Percentiles rank a stretch among this genome's conserved stretches.
phyloP scores from a whole-genome alignment of 1,284 basidiomycete genomes.

The Tilletiaria anomala region DNA sequence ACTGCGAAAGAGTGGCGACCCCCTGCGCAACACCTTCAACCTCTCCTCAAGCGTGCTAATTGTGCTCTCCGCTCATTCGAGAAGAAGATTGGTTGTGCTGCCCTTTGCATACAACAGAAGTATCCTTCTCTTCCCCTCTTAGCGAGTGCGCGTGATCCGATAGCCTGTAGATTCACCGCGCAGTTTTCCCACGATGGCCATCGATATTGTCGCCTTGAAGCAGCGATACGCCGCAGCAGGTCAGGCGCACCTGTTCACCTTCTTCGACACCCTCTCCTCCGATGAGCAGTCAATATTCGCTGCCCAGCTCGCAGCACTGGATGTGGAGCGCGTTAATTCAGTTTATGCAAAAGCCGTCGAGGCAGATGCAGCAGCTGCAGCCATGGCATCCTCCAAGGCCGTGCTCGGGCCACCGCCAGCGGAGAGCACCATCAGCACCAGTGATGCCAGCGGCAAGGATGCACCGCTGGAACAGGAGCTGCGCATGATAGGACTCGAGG shows the following conservation, averaged over 20 bases:
- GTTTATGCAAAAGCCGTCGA: slow-evolving; percentile 65
- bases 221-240: slow-evolving; percentile 50
- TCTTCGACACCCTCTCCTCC: slow-evolving; percentile 61
- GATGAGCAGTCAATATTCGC: slow-evolving; percentile 54
- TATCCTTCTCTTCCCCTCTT: too few relatives aligned
- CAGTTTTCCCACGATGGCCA: too few relatives aligned
- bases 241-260: slow-evolving; percentile 76
- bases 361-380: slow-evolving; percentile 49
- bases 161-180: too few relatives aligned
- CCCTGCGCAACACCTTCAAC: too few relatives aligned
- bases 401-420: slow-evolving; percentile 20
- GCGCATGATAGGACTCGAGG: slow-evolving; percentile 56
- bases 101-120: too few relatives aligned
- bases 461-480: slow-evolving; percentile 45
- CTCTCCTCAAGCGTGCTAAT: too few relatives aligned
- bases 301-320: slow-evolving; percentile 62
- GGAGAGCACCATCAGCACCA: slow-evolving; percentile 18
- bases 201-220: slow-evolving; percentile 6
- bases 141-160: too few relatives aligned
- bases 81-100: too few relatives aligned
- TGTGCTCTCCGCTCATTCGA: too few relatives aligned
- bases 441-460: slow-evolving; percentile 13
- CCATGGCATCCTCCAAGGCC: slow-evolving; percentile 43
- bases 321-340: slow-evolving; percentile 79
- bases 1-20: too few relatives aligned